phyloP scores from a whole-genome alignment of 257 asterid genomes.

The Solanum ossicruentum region DNA sequence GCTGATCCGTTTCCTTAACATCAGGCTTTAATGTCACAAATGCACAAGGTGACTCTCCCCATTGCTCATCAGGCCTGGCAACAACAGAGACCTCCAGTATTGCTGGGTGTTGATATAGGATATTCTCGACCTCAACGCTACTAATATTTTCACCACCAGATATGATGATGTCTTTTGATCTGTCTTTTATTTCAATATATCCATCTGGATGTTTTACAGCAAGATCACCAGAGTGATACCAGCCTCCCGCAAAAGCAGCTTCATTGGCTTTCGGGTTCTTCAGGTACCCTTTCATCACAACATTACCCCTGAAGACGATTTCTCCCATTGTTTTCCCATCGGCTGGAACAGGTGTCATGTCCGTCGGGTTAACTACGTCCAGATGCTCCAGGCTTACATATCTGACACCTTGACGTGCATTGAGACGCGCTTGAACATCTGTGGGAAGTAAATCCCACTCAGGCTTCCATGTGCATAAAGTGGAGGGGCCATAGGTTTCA shows the following conservation, averaged over 20 bases:
- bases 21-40: slow-evolving; percentile 65
- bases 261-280: slow-evolving; percentile 81
- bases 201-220: slow-evolving; percentile 90
- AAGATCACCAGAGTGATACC: slow-evolving; percentile 89
- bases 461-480: slow-evolving; percentile 90
- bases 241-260: slow-evolving; percentile 68
- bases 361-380: slow-evolving; percentile 49
- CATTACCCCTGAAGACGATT: slow-evolving; percentile 74
- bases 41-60: slow-evolving; percentile 98
- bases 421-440: slow-evolving; percentile 56
- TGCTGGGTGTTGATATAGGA: slow-evolving; percentile 66
- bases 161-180: slow-evolving; percentile 85
- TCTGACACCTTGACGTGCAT: slow-evolving; percentile 76
- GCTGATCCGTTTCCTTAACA: slow-evolving; percentile 22
- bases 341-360: slow-evolving; percentile 55
- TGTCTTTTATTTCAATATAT: slow-evolving; percentile 69
- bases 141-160: slow-evolving; percentile 95
- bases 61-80: slow-evolving; percentile 73
- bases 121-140: slow-evolving; percentile 85
- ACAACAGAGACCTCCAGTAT: slow-evolving; percentile 80
- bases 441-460: slow-evolving; percentile 84
- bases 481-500: slow-evolving; percentile 87
- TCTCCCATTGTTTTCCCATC: slow-evolving; percentile 87
- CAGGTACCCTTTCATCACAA: slow-evolving; percentile 84
- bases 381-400: slow-evolving; percentile 60